These are phyloP conservation scores for Kurtzmaniella quercitrusa DNA, from an alignment of 1,139 yeast species.

Conservation along the genomic window DNA sequence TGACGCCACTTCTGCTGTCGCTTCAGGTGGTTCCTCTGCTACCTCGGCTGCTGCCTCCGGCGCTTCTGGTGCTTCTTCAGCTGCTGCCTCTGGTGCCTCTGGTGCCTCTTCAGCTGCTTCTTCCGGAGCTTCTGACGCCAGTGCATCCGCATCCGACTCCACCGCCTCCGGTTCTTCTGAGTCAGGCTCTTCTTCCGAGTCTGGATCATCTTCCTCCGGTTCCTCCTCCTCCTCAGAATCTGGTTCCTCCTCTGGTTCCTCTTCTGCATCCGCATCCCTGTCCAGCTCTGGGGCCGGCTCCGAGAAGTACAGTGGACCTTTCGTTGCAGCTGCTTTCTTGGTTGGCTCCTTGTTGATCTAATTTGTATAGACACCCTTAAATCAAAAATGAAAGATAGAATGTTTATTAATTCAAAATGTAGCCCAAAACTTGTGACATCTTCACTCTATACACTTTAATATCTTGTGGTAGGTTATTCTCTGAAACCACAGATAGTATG, in stretches of 20 bases:
- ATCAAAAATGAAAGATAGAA: background rate
- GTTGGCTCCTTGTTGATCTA: slow-evolving; percentile 25
- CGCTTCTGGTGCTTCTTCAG: slow-evolving; percentile 9
- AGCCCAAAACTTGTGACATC: background rate
- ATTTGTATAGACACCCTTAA: background rate
- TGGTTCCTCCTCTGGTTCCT: slow-evolving; percentile 3
- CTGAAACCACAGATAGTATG: slow-evolving; percentile 5
- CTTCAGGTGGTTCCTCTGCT: slow-evolving; percentile 7
- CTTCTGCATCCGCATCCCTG: slow-evolving; percentile 3
- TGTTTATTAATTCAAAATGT: background rate
- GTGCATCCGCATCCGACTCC: slow-evolving; percentile 6
- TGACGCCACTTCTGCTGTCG: slow-evolving; percentile 9
- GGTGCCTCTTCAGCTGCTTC: slow-evolving; percentile 6
- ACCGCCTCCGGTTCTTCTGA: slow-evolving; percentile 4
- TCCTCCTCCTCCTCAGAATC: slow-evolving; percentile 1
- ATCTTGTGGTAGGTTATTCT: background rate
- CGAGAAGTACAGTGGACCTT: slow-evolving; percentile 3
- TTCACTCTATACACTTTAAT: background rate
- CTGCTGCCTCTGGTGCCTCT: slow-evolving; percentile 9
- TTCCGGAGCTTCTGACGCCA: slow-evolving; percentile 6
- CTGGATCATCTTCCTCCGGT: background rate
- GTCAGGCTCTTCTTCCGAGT: slow-evolving; percentile 3
- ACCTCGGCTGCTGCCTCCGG: slow-evolving; percentile 6
- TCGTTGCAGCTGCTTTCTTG: slow-evolving; percentile 21
- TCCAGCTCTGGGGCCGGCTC: slow-evolving; percentile 3